Conservation (phyloP, 169 alveolate genomes). For the Plasmodium falciparum region DNA sequence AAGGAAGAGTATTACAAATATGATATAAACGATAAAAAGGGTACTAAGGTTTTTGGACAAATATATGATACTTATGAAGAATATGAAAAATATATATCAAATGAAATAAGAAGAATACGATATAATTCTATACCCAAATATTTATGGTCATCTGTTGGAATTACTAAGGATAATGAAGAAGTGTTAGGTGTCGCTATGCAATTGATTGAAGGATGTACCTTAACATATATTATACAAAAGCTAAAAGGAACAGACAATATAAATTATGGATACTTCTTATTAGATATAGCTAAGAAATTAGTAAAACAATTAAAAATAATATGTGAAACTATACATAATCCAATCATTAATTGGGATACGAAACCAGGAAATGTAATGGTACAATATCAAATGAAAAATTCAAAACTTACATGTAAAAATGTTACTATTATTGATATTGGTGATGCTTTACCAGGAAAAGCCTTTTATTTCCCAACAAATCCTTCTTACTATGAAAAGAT, state of each 20-base stretch:
- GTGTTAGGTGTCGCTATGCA: conserved; percentile 84
- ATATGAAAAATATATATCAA: conserved; percentile 45
- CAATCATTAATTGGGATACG: conserved; percentile 85
- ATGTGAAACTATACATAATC: conserved; percentile 70
- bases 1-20: conserved; percentile 17
- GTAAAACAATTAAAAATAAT: conserved; percentile 77
- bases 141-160: conserved; percentile 80
- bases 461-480: conserved; percentile 79
- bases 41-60: too few species aligned
- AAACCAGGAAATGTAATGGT: conserved; percentile 84
- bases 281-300: conserved; percentile 80
- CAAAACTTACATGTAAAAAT: conserved; percentile 78
- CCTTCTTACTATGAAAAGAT: conserved; percentile 77
- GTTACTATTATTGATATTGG: conserved; percentile 84
- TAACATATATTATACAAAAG: conserved; percentile 80
- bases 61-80: background rate
- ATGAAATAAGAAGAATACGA: conserved; percentile 14
- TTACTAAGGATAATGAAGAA: conserved; percentile 47
- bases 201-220: conserved; percentile 81
- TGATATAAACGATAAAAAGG: conserved; percentile 27
- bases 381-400: conserved; percentile 58
- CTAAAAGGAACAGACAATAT: conserved; percentile 66
- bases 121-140: conserved; percentile 78
- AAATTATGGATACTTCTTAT: conserved; percentile 65
- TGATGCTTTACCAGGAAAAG: conserved; percentile 83